Base-by-base conservation (phyloP, 768 basidiomycete species). In the Dioszegia hungarica region DNA sequence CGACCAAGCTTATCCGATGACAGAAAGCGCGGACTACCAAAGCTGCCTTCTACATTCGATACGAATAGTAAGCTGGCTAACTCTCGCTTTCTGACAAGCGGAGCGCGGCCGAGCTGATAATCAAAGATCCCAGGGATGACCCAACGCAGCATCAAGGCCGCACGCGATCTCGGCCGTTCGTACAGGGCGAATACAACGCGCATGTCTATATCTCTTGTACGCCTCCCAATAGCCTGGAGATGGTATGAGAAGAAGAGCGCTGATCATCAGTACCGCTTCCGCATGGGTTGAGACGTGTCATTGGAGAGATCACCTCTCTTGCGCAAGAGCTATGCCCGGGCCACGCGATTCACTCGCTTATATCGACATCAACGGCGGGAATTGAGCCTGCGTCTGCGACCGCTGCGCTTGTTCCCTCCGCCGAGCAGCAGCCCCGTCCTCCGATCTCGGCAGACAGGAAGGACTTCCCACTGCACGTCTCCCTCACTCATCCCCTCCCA, bases 121-220 rank as follows among this genome's bases (percentile, higher is more conserved):
- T n/a, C n/a, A n/a, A n/a, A 51, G 49, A 51, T 17, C 34, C 49
- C 20, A 51, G 28, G 8, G 89, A 92, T 70, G 78, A 89, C 66
- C 90, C 91, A 2, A 77, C 84, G 2, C 77, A 83, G 15, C 92
- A 95, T 72, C 90, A 93, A 78, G 93, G 93, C 14, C 83, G 92
- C 28, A 79, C 79, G 44, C 83, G 93, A 28, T 79, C 84, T 0
- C 80, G 79, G 0, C 89, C 90, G 1, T 89, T 90, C 69, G 84
- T 90, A 3, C 87, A 90, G 12, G 93, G 93, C 0, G 90, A 93
- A 68, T 93, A 83, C 71, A 84, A 85, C 0, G 80, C 86, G 3
- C 84, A 93, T 77, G 81, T 92, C 51, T 93, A 87, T 70, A 37
- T 51, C 79, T 90, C 11, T 82, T 85, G 0, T 67, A 93, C 68